Conservation (phyloP, 2,329 filamentous ascomycete species). For the Bretziella fagacearum region DNA sequence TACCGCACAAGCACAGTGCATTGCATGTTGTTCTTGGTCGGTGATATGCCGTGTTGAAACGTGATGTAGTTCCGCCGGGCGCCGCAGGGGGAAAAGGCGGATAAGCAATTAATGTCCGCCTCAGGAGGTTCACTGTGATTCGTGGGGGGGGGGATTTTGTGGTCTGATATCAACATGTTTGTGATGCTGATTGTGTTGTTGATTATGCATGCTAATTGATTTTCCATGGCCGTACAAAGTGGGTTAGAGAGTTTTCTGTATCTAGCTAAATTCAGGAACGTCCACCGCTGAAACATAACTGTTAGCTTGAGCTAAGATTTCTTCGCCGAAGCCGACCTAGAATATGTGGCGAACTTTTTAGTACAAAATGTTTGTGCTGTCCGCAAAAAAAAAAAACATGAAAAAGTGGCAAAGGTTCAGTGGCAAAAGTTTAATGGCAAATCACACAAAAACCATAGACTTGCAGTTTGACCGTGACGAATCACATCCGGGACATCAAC, state of each 20-base stretch:
- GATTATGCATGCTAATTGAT: no score
- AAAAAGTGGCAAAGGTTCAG: not conserved
- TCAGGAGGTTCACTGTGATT: not conserved
- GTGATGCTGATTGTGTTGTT: not conserved
- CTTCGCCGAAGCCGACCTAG: not conserved
- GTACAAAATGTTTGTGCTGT: not conserved
- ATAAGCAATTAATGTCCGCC: not conserved
- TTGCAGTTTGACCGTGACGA: not conserved
- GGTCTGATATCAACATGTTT: not conserved
- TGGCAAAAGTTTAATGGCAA: slow-evolving; percentile 5
- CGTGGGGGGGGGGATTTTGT: not conserved
- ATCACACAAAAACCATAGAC: not conserved
- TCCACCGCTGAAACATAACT: not conserved
- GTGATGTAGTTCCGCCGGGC: not conserved
- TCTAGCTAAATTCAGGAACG: slow-evolving; percentile 2
- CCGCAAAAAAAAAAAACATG: not conserved
- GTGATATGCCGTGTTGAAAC: not conserved
- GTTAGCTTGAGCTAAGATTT: not conserved
- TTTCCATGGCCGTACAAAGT: no score
- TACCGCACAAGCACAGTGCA: not conserved
- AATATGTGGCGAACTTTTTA: not conserved
- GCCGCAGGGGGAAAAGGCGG: not conserved
- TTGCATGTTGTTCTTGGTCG: not conserved
- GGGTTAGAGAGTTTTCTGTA: no score
- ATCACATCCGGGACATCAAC: not conserved